Evolutionary conservation across 345 rosid species (phyloP).

Genomic region (Eucalyptus coolabah): DNA sequence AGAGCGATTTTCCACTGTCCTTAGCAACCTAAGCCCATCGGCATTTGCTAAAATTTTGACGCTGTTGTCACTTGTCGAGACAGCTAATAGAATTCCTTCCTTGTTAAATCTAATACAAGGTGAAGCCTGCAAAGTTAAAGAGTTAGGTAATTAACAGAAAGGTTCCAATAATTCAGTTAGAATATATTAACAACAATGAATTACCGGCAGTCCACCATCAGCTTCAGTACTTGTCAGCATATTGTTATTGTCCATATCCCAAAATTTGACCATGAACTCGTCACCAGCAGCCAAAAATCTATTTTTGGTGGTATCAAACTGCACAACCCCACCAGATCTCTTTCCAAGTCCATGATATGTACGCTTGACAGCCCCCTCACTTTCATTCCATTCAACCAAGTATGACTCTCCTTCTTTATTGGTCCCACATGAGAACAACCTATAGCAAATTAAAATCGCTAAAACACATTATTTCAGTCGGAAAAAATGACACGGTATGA

Average conservation of each 20-base stretch:
- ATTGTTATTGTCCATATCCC: slow-evolving; percentile 71
- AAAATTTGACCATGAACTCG: slow-evolving; percentile 60
- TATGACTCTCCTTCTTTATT: slow-evolving; percentile 72
- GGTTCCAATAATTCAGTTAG: neutral
- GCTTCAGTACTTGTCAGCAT: slow-evolving; percentile 52
- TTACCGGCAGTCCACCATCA: slow-evolving; percentile 79
- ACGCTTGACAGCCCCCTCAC: slow-evolving; percentile 68
- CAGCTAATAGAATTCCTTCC: slow-evolving; percentile 73
- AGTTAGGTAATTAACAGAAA: neutral
- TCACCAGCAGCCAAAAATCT: slow-evolving; percentile 84
- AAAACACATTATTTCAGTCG: neutral
- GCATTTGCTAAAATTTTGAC: slow-evolving; percentile 68
- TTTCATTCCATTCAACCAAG: slow-evolving; percentile 90
- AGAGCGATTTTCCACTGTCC: slow-evolving; percentile 55
- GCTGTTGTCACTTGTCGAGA: slow-evolving; percentile 70
- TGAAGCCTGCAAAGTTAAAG: slow-evolving; percentile 48
- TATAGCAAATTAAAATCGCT: neutral
- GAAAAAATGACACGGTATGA: neutral
- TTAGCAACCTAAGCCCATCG: slow-evolving; percentile 61
- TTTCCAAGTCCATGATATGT: slow-evolving; percentile 60
- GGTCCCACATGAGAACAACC: slow-evolving; percentile 79
- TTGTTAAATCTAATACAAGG: slow-evolving; percentile 71
- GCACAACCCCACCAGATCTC: slow-evolving; percentile 58
- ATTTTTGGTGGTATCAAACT: slow-evolving; percentile 78
- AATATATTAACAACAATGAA: neutral